Base-by-base conservation (phyloP, 495 filamentous ascomycete genomes). In the Eremomyces bilateralis region DNA sequence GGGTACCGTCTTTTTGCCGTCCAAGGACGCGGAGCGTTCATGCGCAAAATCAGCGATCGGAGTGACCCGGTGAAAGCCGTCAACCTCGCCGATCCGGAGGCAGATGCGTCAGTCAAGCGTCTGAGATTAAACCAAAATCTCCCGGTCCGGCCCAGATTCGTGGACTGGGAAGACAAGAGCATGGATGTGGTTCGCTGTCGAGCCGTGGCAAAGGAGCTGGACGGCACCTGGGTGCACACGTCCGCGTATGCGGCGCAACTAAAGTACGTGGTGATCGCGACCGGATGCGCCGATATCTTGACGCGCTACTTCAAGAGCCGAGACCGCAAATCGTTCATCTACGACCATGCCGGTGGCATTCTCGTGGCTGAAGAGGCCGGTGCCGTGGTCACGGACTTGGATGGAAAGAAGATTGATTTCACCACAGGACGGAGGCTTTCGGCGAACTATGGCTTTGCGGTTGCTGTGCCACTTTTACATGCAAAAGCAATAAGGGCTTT, bases 331-430 rank as follows among this genome's bases (percentile, higher is more conserved):
- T 12, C 4, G 25, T 20, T 17, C 10, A 58, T 73, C 18, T 78
- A 71, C 71, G 73, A 78, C 40, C 73, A 78, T 48, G 64, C 66
- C 0, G 73, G 71, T 4, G 71, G 68, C 0, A 69, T 73, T 67
- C 47, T 78, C 18, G 52, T 76, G 20, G 71, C 64, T 27, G 57
- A 69, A 50, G 73, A 78, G 44, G 49, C 68, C 4, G 73, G 73
- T 0, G 67, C 63, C 20, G 53, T 53, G 38, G 59, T 78, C 15
- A 75, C 68, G 0, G 72, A 78, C 42, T 50, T 76, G 3, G 49
- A 67, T 34, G 33, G 33, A 10, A 35, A 20, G 33, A 8, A 8
- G 30, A 8, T 32, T 6, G 30, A 8, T 6, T 17, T 11, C 10
- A 8, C 30, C 18, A 16, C 30, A 16, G 30, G 30, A 32, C 10